Evolutionary conservation across 371 early-diverging fungal species (phyloP), one percentile per base, ranked within the genome.

Genomic region (Mortierella sp.): DNA sequence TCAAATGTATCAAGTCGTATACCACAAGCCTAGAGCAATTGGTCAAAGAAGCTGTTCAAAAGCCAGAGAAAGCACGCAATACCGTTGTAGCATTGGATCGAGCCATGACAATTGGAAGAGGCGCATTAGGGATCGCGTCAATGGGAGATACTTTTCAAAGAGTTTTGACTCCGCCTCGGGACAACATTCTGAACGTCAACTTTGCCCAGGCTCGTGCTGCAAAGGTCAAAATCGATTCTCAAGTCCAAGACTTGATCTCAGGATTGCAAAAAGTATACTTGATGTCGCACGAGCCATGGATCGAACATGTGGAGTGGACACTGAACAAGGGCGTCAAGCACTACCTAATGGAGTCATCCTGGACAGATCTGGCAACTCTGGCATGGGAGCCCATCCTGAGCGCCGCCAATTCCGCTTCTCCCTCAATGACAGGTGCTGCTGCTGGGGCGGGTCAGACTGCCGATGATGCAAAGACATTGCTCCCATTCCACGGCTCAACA

Each of bases 401-500:
- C 27, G 30, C 63, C 21, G 10, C 34, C 4, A 54, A 26, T 7
- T 21, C 57, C 16, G 24, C 50, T 0, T 24, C 23, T 19, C 26
- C 58, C 9, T 41, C 49, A 5, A 38, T 14, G 1, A 31, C 7
- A 47, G 21, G 51, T 27, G 31, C 48, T 6, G 26, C 43, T 8
- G 28, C 46, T 30, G 16, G 54, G 24, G 30, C 34, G 34, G 34
- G 10, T 34, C 34, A 34, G n/a, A 34, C 48, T 12, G 21, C 38
- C 8, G 70, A 69, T 8, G 66, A 64, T 5, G 18, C 54, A 14
- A 66, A 57, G 63, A 70, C 66, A 0, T 46, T 76, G 49, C 30
- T 88, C 6, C 88, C 88, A 4, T 83, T 78, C 39, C 84, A 86
- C 58, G 78, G 83, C 24, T 83, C 85, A 14, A 82, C 82, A 28